Evolutionary conservation across 805 yeast genomes (phyloP).

Genomic region (Saccharomycopsis babjevae): DNA sequence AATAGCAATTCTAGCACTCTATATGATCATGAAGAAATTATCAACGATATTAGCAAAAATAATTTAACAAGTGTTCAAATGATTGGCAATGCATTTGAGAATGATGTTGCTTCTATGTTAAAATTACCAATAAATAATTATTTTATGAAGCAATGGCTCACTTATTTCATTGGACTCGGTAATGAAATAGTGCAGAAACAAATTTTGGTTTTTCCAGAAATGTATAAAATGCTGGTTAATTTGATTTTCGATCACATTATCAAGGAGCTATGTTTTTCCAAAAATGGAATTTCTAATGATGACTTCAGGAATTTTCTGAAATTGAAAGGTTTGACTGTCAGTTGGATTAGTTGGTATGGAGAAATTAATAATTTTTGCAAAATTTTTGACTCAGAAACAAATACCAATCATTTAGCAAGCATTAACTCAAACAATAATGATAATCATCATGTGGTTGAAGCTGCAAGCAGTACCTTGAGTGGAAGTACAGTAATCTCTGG

Average conservation of each 20-base stretch:
- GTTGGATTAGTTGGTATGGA: constrained; percentile 14
- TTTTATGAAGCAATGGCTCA: not conserved
- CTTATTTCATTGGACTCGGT: not conserved
- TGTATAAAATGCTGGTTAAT: not conserved
- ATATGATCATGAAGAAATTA: not conserved
- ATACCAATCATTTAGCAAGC: not conserved
- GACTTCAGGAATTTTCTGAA: constrained; percentile 66
- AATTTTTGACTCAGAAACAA: not conserved
- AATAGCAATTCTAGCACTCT: not conserved
- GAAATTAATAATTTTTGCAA: constrained; percentile 10
- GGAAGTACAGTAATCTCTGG: not conserved
- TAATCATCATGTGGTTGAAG: not conserved
- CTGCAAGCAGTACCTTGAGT: not conserved
- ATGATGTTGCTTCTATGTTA: not conserved
- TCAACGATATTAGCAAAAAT: not conserved
- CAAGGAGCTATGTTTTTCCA: constrained; percentile 39
- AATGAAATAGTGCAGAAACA: not conserved
- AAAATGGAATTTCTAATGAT: constrained; percentile 71
- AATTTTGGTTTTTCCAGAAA: not conserved
- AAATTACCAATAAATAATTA: not conserved
- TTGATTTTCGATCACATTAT: not conserved
- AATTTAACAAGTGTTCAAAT: not conserved
- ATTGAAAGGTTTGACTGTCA: not conserved
- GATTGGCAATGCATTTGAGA: not conserved
- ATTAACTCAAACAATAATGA: not conserved